These are phyloP conservation scores for Candida frijolesensis DNA, from an alignment of 1,139 yeast species.

Conservation along the genomic window DNA sequence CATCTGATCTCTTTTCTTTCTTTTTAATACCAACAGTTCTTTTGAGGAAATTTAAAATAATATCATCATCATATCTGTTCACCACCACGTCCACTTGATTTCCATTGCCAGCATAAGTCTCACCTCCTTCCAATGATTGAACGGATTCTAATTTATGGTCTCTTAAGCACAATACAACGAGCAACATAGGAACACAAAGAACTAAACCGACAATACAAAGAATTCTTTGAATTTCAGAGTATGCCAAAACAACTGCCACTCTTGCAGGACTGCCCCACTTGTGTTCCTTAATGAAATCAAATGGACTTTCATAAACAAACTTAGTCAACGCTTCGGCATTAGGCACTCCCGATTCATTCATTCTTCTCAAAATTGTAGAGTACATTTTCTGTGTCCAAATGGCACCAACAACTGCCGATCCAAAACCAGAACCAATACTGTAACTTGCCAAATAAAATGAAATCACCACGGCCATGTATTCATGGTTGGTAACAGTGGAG, in stretches of 20 bases:
- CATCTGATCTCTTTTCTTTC: background rate
- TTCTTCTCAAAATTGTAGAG: constrained; percentile 17
- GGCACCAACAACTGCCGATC: constrained; percentile 61
- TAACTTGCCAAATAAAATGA: constrained; percentile 57
- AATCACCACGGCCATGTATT: constrained; percentile 64
- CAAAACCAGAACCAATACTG: constrained; percentile 63
- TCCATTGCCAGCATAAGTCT: constrained; percentile 17
- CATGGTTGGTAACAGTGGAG: constrained; percentile 62
- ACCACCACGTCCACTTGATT: constrained; percentile 42
- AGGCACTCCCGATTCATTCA: constrained; percentile 16
- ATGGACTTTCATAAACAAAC: constrained; percentile 57
- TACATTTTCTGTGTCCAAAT: constrained; percentile 52
- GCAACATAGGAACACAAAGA: constrained; percentile 56
- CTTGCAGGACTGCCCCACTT: constrained; percentile 67
- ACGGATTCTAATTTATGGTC: constrained; percentile 50
- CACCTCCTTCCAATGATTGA: constrained; percentile 35
- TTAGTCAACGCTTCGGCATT: constrained; percentile 32
- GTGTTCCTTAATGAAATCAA: constrained; percentile 44
- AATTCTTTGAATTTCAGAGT: constrained; percentile 59
- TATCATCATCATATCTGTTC: constrained; percentile 40
- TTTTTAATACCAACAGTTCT: background rate
- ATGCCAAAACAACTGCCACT: constrained; percentile 56
- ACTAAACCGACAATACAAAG: constrained; percentile 57
- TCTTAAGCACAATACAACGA: constrained; percentile 52
- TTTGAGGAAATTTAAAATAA: constrained; percentile 10